Conservation (phyloP, 768 basidiomycete species). For the Suillus discolor region DNA sequence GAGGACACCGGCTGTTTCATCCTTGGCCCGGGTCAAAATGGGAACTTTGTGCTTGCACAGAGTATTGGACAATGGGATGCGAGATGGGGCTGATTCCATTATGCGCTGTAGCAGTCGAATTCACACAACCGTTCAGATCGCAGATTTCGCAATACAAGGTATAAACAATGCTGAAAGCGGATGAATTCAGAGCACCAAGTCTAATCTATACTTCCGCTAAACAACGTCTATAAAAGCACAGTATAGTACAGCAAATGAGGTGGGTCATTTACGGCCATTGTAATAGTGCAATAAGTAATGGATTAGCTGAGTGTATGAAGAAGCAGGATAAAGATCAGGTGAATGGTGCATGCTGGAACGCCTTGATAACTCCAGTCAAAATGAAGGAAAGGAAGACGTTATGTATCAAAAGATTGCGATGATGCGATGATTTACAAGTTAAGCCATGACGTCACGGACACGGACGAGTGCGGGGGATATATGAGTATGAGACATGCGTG, state of each 20-base stretch:
- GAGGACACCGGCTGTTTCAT: constrained; percentile 58
- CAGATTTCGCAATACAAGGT: neutral
- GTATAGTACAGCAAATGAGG: constrained; percentile 35
- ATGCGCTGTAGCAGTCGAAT: neutral
- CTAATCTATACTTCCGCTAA: constrained; percentile 35
- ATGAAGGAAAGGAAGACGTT: constrained; percentile 4
- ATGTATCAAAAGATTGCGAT: constrained; percentile 17
- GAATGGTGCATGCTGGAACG: constrained; percentile 19
- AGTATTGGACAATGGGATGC: constrained; percentile 44
- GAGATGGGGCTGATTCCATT: constrained; percentile 38
- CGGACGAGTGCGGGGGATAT: constrained; percentile 51
- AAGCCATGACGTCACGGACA: constrained; percentile 41
- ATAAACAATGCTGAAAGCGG: constrained; percentile 44
- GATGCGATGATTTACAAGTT: constrained; percentile 7
- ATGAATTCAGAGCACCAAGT: constrained; percentile 25
- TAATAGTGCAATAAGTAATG: constrained; percentile 39
- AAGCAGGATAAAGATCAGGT: constrained; percentile 22
- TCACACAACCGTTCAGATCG: neutral
- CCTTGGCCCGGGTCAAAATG: constrained; percentile 26
- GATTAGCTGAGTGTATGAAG: constrained; percentile 33
- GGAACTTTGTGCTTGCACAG: constrained; percentile 48
- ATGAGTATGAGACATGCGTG: constrained; percentile 61
- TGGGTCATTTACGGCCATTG: constrained; percentile 24
- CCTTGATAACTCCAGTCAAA: constrained; percentile 19
- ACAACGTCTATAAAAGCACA: constrained; percentile 34